Base-by-base conservation (phyloP, 176 grass and related monocot genomes). In the Paspalum vaginatum region DNA sequence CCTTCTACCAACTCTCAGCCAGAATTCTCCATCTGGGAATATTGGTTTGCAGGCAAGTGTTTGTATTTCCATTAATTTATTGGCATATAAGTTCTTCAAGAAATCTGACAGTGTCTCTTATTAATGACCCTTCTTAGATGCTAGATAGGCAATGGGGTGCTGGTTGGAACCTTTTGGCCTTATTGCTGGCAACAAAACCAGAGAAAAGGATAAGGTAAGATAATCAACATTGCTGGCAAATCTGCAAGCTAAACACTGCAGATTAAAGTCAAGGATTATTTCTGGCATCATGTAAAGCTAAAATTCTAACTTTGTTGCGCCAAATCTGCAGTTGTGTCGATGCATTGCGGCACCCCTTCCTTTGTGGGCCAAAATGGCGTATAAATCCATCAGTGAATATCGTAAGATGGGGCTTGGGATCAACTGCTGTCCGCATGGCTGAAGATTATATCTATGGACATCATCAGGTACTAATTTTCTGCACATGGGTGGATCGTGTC, bases 361-460 rank as follows among this genome's bases (percentile, higher is more conserved):
- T 98, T 26, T 98, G 95, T 89, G 95, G 95, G 49, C 92, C 95
- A 39, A 98, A 72, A 86, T 98, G 95, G 95, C 90, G 92, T 40
- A 84, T 92, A 85, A 90, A 71, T 65, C 90, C 92, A 65, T 93
- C 95, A 44, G 84, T 87, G 20, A 57, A 84, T 85, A 60, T 98
- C n/a, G 77, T 95, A 24, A 70, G 88, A 20, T 98, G 95, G 95
- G 88, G 95, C 39, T 83, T 98, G 83, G 92, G 96, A 50, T 98
- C 96, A 61, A 98, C 95, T 85, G 84, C 90, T 85, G 84, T 98
- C 55, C 86, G 78, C 40, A 92, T 98, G 88, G 86, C 95, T 70
- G 92, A 98, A 93, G 95, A 98, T 91, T 95, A 98, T 74, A 98
- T 98, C 57, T 98, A 98, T 85, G 92, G 86, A 21, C 81, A 20